Evolutionary conservation across 164 flowering plant genomes (phyloP), one percentile per base, ranked within the genome.

Genomic region (Cinnamomum chago): DNA sequence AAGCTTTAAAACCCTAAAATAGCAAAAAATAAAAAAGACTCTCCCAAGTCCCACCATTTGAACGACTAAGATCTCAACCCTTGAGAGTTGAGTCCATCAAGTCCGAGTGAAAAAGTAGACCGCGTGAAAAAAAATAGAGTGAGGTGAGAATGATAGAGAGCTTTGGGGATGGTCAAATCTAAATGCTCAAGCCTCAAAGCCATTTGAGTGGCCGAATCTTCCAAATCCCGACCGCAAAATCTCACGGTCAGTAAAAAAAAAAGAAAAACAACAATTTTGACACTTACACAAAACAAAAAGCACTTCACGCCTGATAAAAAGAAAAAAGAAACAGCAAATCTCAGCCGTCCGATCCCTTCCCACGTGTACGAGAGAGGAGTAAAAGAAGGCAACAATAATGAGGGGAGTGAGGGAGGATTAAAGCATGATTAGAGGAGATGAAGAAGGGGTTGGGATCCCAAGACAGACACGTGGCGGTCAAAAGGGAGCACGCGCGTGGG

Each of bases 191-290:
- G 47, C 47, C 10, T 40, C 47, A 0, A 40, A 9, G 47, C 47
- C 47, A 40, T 30, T 30, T 9, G 47, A 40, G 69, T 15, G 18
- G 3, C 50, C n/a, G 50, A 30, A 67, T 67, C 69, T 33, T 67
- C 69, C 40, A 18, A 66, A 2, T 18, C 69, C 69, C 69, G 69
- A 67, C 69, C 22, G 5, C 35, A 27, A 67, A 67, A 67, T 67
- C 69, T 67, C 20, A 15, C 47, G 23, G n/a, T 33, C 69, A 67
- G 69, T 33, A 27, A 67, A 67, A 25, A 28, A 20, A 1, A 5
- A 24, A 24, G 1, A 65, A 1, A 23, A 3, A 7, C 10, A 35
- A 15, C 60, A 55, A 20, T 3, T 14, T 55, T 17, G 2, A 15
- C 7, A 20, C 60, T 55, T 15, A 11, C 17, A 55, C 60, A 14